Evolutionary conservation across 805 yeast species (phyloP), one percentile per base, ranked within the genome.

Genomic region (Yarrowia yakushimensis): DNA sequence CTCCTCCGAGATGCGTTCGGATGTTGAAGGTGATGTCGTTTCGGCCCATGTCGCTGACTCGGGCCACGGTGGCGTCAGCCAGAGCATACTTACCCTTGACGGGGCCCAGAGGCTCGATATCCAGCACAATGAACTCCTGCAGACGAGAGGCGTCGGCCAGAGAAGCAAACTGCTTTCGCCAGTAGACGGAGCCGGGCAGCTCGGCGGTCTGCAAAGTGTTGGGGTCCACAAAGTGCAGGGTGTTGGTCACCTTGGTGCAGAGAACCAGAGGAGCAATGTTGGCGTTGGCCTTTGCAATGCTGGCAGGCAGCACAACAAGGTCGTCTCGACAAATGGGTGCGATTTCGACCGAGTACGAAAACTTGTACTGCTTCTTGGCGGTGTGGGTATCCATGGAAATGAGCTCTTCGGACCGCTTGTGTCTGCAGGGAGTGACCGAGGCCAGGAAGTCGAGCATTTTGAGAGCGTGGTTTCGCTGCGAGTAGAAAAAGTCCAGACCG

Each of bases 321-420:
- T 92, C 97, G 73, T 92, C 98, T 73, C 93, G 86, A 81, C 97
- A 92, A 50, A 92, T 85, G 17, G 98, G 97, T 1, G 88, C 96
- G 68, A 92, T 87, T 77, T 92, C 98, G 33, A 90, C 87, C 27
- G 97, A 89, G 72, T 80, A 90, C 7, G 97, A 81, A 73, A 92
- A 92, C 76, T 92, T 92, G 76, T 89, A 92, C 63, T 85, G 83
- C n/a, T 92, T 83, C 8, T 87, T 79, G 69, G 96, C 96, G 1
- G 96, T 83, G 69, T 92, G 98, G 41, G 89, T 90, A 79, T 92
- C 97, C 64, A 84, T 85, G 63, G 94, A 86, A 64, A 92, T 85
- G 71, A 92, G 83, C 77, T 92, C 96, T 73, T 90, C 96, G 41
- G 96, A 88, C 73, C 84, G 87, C 73, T 88, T 89, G 62, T 82